These are phyloP conservation scores for Croton laevigatus DNA, from an alignment of 441 rosid genomes.

Conservation along the genomic window DNA sequence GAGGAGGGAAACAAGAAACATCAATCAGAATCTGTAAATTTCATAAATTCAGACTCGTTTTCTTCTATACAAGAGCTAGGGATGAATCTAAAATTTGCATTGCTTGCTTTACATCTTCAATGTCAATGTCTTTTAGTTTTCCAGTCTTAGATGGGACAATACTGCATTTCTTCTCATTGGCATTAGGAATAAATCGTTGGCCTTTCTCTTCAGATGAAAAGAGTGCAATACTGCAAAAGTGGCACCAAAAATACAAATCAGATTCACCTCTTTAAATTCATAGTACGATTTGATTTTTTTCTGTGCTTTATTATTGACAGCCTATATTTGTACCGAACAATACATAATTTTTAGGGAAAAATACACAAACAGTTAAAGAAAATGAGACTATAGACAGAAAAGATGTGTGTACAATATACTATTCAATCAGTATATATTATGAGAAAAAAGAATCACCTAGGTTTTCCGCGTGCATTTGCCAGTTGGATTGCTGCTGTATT, in stretches of 20 bases:
- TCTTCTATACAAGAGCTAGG: conserved; percentile 59
- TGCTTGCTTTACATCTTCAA: conserved; percentile 54
- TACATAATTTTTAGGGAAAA: background rate
- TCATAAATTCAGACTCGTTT: background rate
- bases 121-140: conserved; percentile 56
- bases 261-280: conserved; percentile 4
- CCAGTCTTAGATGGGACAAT: conserved; percentile 70
- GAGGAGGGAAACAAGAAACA: background rate
- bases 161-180: conserved; percentile 64
- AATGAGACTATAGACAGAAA: too few relatives aligned
- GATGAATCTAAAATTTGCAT: conserved; percentile 60
- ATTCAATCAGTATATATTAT: background rate
- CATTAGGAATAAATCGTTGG: conserved; percentile 58
- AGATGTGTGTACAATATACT: background rate
- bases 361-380: background rate
- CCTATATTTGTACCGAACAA: background rate
- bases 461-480: conserved; percentile 73
- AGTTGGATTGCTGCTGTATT: conserved; percentile 90
- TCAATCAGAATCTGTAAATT: background rate
- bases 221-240: conserved; percentile 68
- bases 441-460: conserved; percentile 39
- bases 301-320: background rate
- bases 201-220: conserved; percentile 76
- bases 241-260: background rate
- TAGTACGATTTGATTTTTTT: background rate